Conservation (phyloP, 129 eudicot species). For the Sambucus nigra region DNA sequence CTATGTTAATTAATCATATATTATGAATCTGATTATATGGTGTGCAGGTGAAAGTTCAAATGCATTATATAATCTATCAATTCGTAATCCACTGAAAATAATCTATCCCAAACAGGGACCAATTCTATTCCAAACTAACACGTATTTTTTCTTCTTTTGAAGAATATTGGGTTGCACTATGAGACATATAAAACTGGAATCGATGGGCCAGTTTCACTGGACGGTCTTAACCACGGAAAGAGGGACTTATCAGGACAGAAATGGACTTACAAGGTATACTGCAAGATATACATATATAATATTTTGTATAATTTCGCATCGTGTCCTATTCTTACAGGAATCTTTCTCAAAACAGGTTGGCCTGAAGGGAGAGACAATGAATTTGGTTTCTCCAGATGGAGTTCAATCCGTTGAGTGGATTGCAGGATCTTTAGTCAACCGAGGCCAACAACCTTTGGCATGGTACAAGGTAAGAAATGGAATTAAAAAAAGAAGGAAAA, state of each 20-base stretch:
- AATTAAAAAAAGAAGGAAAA: too few relatives aligned
- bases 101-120: too few relatives aligned
- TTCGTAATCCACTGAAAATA: too few relatives aligned
- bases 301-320: background rate
- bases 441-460: slow-evolving; percentile 48
- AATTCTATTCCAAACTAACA: too few relatives aligned
- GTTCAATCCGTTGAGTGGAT: slow-evolving; percentile 61
- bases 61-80: too few relatives aligned
- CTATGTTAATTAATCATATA: too few relatives aligned
- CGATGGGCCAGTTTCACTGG: slow-evolving; percentile 53
- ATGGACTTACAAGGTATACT: slow-evolving; percentile 83
- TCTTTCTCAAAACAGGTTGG: slow-evolving; percentile 45
- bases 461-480: slow-evolving; percentile 75
- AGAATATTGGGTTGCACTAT: slow-evolving; percentile 77
- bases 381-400: slow-evolving; percentile 43
- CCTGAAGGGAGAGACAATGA: slow-evolving; percentile 63
- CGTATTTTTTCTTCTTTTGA: slow-evolving; percentile 5
- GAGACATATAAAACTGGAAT: slow-evolving; percentile 77
- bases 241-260: slow-evolving; percentile 48
- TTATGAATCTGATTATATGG: too few relatives aligned
- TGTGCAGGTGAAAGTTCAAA: too few relatives aligned
- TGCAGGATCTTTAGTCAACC: slow-evolving; percentile 30
- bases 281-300: background rate
- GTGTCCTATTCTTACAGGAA: background rate
- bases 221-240: slow-evolving; percentile 59